Conservation (phyloP, 2,329 filamentous ascomycete genomes). For the Fusarium sp. region DNA sequence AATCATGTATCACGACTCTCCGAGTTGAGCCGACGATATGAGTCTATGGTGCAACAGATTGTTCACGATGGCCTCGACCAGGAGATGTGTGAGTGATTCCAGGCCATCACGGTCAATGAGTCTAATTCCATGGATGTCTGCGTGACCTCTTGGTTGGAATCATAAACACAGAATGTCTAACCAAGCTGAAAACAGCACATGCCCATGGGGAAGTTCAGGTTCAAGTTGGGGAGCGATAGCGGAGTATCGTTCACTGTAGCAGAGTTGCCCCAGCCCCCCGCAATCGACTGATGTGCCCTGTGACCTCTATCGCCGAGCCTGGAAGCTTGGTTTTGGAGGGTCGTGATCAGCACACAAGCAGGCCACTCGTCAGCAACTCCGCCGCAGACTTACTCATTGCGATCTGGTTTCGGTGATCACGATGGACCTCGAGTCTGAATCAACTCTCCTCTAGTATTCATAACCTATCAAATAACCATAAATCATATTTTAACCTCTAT, state of each 20-base stretch:
- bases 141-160: conserved; percentile 1
- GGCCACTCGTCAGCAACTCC: conserved; percentile 25
- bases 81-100: neutral
- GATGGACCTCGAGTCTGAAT: conserved; percentile 8
- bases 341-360: conserved; percentile 34
- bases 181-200: neutral
- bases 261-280: conserved; percentile 6
- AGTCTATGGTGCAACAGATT: neutral
- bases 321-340: conserved; percentile 6
- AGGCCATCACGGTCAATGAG: neutral
- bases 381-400: neutral
- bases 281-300: conserved; percentile 38
- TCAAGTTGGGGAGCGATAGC: conserved; percentile 3
- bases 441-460: neutral
- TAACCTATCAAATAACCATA: neutral
- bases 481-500: neutral
- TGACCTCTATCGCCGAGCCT: conserved; percentile 16
- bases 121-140: conserved; percentile 5
- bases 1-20: neutral
- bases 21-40: neutral
- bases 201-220: neutral
- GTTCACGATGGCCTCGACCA: neutral
- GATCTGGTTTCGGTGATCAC: conserved; percentile 13
- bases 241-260: conserved; percentile 8
- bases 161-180: neutral